phyloP scores from a whole-genome alignment of 2,329 filamentous ascomycete genomes.

The Cordyceps fumosorosea region DNA sequence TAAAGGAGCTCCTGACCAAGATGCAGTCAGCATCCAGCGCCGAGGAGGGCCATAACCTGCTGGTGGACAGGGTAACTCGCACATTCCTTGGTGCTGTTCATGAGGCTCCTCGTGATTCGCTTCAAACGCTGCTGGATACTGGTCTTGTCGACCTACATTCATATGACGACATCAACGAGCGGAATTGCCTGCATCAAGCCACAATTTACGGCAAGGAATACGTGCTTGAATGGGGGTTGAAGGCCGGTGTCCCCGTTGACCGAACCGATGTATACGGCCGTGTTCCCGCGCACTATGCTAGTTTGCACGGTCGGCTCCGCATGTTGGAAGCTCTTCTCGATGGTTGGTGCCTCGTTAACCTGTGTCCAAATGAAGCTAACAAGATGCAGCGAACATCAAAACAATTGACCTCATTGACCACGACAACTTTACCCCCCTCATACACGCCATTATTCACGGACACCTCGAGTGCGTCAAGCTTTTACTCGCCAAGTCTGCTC shows the following conservation, averaged over 20 bases:
- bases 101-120: constrained; percentile 70
- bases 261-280: constrained; percentile 89
- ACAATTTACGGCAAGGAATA: constrained; percentile 83
- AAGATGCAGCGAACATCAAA: constrained; percentile 49
- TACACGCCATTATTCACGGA: constrained; percentile 89
- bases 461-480: constrained; percentile 73
- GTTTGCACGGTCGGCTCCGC: constrained; percentile 83
- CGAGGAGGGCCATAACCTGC: constrained; percentile 46
- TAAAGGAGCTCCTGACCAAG: constrained; percentile 75
- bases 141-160: constrained; percentile 82
- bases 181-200: constrained; percentile 95
- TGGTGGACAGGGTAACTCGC: constrained; percentile 73
- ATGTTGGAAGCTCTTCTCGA: constrained; percentile 71
- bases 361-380: constrained; percentile 11
- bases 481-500: constrained; percentile 70
- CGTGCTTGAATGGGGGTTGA: constrained; percentile 70
- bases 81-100: constrained; percentile 87
- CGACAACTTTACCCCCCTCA: constrained; percentile 93
- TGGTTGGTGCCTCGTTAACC: constrained; percentile 34
- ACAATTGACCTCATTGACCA: constrained; percentile 88
- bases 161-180: constrained; percentile 95
- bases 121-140: constrained; percentile 72
- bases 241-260: constrained; percentile 66
- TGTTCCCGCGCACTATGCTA: constrained; percentile 90
- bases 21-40: constrained; percentile 50